These are phyloP conservation scores for Apiotrichum laibachii DNA, from an alignment of 1,284 basidiomycete species.

Conservation along the genomic window DNA sequence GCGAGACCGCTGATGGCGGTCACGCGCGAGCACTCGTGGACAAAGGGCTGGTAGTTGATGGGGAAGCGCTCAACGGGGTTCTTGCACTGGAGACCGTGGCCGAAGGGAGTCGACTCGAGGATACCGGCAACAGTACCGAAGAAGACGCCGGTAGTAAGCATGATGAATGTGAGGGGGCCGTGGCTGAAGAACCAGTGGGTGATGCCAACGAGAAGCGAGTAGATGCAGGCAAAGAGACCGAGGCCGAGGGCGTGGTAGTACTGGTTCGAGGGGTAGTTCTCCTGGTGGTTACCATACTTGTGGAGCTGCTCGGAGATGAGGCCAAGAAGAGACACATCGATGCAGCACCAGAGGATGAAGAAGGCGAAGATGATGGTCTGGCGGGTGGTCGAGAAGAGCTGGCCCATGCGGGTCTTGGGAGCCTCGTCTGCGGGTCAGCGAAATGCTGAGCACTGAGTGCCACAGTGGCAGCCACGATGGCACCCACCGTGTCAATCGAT, in stretches of 20 bases:
- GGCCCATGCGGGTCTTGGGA: constrained; percentile 10
- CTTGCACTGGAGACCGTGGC: constrained; percentile 42
- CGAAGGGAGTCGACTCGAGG: constrained; percentile 41
- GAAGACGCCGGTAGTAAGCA: constrained; percentile 26
- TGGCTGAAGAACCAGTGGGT: constrained; percentile 37
- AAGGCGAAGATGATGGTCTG: constrained; percentile 54
- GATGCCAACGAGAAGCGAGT: constrained; percentile 33
- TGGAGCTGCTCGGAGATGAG: constrained; percentile 43
- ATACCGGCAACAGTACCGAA: constrained; percentile 40
- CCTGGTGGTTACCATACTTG: constrained; percentile 29
- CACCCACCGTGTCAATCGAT: background rate
- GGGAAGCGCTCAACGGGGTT: constrained; percentile 32
- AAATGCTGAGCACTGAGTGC: background rate
- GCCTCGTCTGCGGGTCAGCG: constrained; percentile 7
- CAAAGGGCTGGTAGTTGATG: constrained; percentile 27
- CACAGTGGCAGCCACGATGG: background rate
- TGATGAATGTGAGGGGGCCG: constrained; percentile 25
- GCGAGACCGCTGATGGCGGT: constrained; percentile 39
- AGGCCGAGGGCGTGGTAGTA: constrained; percentile 39
- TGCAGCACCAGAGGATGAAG: constrained; percentile 57
- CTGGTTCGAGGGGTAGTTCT: constrained; percentile 29
- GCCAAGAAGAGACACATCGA: constrained; percentile 53
- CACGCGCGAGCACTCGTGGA: constrained; percentile 31
- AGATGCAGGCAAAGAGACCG: constrained; percentile 36
- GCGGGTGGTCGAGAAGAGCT: constrained; percentile 26